These are phyloP conservation scores for Neolentinus lepideus DNA, from an alignment of 1,284 basidiomycete species.

Conservation along the genomic window DNA sequence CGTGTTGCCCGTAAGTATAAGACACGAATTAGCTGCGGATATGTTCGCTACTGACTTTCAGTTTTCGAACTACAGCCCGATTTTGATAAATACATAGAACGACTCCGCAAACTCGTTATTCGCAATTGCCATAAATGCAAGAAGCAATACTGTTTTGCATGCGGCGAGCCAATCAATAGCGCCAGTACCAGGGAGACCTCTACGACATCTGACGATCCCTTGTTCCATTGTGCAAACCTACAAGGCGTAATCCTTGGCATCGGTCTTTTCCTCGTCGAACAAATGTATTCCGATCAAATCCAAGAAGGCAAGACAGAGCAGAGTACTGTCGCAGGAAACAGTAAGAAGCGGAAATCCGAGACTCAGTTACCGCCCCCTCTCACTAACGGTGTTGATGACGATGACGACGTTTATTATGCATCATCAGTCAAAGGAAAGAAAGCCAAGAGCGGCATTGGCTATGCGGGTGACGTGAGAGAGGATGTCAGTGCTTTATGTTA, in stretches of 20 bases:
- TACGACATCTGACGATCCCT: conserved; percentile 37
- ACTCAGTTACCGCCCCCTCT: conserved; percentile 16
- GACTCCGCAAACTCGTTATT: conserved; percentile 51
- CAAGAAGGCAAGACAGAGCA: conserved; percentile 20
- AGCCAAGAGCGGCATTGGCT: conserved; percentile 73
- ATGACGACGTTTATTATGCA: conserved; percentile 37
- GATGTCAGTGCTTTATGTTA: conserved; percentile 66
- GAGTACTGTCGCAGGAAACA: conserved; percentile 10
- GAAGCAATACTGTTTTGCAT: conserved; percentile 73
- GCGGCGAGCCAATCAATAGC: conserved; percentile 60
- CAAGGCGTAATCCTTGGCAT: conserved; percentile 85
- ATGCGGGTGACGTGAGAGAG: conserved; percentile 73
- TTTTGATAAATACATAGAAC: conserved; percentile 63
- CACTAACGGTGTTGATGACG: conserved; percentile 48
- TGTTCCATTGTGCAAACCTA: conserved; percentile 84
- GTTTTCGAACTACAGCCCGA: conserved; percentile 41
- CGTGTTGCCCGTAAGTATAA: conserved; percentile 61
- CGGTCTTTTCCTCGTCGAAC: conserved; percentile 75
- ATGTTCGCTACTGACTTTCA: background rate
- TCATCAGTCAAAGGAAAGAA: conserved; percentile 43
- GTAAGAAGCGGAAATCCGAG: conserved; percentile 26
- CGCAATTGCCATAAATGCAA: conserved; percentile 60
- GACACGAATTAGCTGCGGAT: background rate
- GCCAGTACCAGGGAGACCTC: conserved; percentile 33
- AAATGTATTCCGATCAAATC: conserved; percentile 54